Base-by-base conservation (phyloP, 305 asterid genomes). In the Ilex paraguariensis region DNA sequence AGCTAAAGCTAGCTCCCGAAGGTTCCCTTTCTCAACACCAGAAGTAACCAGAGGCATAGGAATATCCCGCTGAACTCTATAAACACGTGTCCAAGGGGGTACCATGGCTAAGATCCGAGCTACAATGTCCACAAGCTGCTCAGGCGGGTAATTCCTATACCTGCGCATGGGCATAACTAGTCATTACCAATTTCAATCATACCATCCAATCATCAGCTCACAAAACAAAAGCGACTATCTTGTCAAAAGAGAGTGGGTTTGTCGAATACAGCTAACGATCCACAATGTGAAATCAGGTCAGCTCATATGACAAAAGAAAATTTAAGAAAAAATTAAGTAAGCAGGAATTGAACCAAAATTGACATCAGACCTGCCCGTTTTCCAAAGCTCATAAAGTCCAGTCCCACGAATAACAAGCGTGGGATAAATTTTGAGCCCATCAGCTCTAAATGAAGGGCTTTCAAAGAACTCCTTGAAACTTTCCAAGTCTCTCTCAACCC, bases 21-120 rank as follows among this genome's bases (percentile, higher is more conserved):
- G 98, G 80, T 90, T 93, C 55, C 98, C 98, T 68, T 93, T 93
- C 87, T 93, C 98, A 55, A 93, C 98, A 63, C 97, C 98, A 56
- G 97, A 93, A 64, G 98, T 90, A 49, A 90, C 98, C 40, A 93
- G 81, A 70, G 98, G 97, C 98, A 93, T 93, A 54, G 98, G 98
- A 69, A 93, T 93, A 79, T 93, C 97, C 56, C 98, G 82, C 71
- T 93, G 97, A 76, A 93, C 98, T 82, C 97, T 85, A 69, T 93
- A 93, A 57, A 93, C 97, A 66, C 97, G 98, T 51, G 97, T 93
- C 98, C 98, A 93, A 1, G 98, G 98, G 31, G 98, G 97, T 68
- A 92, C 97, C 95, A 89, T 66, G 7, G 97, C 90, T 32, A 92
- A 82, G 70, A 92, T 92, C 73, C 96, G 87, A 73, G 98, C 98